These are phyloP conservation scores for Lagenidium giganteum DNA, from an alignment of 352 stramenopile species.

Conservation along the genomic window DNA sequence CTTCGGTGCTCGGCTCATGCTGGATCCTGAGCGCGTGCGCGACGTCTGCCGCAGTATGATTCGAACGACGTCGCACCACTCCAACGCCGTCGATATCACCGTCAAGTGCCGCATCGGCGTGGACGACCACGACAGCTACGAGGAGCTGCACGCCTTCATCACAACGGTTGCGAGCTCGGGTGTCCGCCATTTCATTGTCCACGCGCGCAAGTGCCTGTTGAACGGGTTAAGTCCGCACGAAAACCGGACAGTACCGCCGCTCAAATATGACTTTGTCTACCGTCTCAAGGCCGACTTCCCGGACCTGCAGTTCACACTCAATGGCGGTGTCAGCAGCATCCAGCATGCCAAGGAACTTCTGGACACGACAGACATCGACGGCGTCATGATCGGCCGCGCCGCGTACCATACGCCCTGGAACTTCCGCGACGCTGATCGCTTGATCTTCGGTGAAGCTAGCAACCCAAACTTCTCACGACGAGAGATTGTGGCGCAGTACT, in stretches of 20 bases:
- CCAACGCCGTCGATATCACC: constrained; percentile 69
- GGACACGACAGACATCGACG: constrained; percentile 65
- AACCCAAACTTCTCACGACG: constrained; percentile 84
- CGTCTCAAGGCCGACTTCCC: constrained; percentile 95
- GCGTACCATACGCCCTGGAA: constrained; percentile 89
- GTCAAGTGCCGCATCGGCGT: constrained; percentile 99
- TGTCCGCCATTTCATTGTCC: constrained; percentile 96
- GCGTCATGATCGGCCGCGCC: constrained; percentile 88
- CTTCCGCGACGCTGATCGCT: constrained; percentile 77
- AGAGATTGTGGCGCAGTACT: constrained; percentile 78
- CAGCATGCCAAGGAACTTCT: constrained; percentile 88
- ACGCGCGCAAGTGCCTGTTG: constrained; percentile 97
- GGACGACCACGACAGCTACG: constrained; percentile 92
- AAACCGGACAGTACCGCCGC: constrained; percentile 96
- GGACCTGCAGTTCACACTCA: constrained; percentile 96
- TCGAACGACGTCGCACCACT: constrained; percentile 24
- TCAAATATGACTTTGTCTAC: constrained; percentile 95
- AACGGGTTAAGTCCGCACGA: constrained; percentile 94
- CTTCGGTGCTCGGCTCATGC: constrained; percentile 98
- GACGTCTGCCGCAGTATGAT: constrained; percentile 90
- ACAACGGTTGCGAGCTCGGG: constrained; percentile 82
- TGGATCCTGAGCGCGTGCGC: constrained; percentile 92
- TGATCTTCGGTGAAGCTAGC: constrained; percentile 66
- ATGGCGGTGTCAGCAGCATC: constrained; percentile 94
- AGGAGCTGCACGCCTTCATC: constrained; percentile 93